Percentiles rank a stretch among this genome's conserved stretches.
phyloP scores from a whole-genome alignment of 805 yeast genomes.

The Kodamaea kaohsiungensis region DNA sequence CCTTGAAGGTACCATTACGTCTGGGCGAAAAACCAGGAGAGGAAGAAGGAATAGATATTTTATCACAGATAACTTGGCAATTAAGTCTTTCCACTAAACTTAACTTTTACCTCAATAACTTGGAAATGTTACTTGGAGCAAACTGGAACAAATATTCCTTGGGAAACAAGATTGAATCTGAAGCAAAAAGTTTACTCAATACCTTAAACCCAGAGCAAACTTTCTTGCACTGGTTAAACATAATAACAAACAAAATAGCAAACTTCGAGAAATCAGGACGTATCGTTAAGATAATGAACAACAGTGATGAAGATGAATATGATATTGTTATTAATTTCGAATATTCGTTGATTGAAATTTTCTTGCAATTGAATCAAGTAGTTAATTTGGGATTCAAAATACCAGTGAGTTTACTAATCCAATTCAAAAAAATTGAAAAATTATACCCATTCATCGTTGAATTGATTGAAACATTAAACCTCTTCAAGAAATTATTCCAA shows the following conservation, averaged over 20 bases:
- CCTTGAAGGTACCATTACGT: background rate
- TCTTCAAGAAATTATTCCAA: constrained; percentile 34
- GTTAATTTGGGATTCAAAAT: constrained; percentile 52
- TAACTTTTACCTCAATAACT: constrained; percentile 22
- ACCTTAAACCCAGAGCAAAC: constrained; percentile 3
- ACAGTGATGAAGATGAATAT: constrained; percentile 21
- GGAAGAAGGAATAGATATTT: background rate
- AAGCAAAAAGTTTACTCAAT: constrained; percentile 16
- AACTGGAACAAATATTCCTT: constrained; percentile 40
- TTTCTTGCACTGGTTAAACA: constrained; percentile 1
- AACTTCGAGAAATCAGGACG: constrained; percentile 12
- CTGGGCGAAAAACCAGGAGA: background rate
- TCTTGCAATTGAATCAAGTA: constrained; percentile 57
- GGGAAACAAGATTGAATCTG: constrained; percentile 62
- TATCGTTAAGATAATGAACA: constrained; percentile 8
- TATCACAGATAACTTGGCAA: constrained; percentile 3
- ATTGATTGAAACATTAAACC: constrained; percentile 51
- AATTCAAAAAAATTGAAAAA: constrained; percentile 50
- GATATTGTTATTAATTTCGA: constrained; percentile 50
- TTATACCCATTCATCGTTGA: constrained; percentile 59
- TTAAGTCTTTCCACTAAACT: constrained; percentile 22
- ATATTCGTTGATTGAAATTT: constrained; percentile 37
- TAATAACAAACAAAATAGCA: background rate
- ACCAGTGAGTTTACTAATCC: constrained; percentile 51
- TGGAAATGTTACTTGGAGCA: constrained; percentile 30